These are phyloP conservation scores for Truncatella angustata DNA, from an alignment of 2,329 filamentous ascomycete genomes.

Conservation along the genomic window DNA sequence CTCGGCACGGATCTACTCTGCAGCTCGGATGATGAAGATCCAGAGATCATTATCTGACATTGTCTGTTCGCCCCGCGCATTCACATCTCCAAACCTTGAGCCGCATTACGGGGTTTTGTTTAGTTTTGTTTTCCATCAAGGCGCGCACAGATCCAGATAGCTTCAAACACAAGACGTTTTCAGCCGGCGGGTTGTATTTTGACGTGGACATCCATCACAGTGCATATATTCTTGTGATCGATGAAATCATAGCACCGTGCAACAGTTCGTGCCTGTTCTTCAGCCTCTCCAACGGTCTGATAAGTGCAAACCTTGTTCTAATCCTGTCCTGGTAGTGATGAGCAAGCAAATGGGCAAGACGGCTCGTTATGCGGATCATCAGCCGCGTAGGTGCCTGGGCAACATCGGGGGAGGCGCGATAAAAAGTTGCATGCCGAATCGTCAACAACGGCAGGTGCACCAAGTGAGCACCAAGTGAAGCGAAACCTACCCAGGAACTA, in stretches of 20 bases:
- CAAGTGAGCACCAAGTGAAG: neutral
- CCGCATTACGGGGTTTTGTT: neutral
- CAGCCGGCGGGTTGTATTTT: neutral
- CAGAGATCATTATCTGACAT: neutral
- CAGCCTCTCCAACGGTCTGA: neutral
- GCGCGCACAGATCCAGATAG: neutral
- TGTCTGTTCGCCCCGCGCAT: conserved; percentile 3
- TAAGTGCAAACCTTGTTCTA: neutral
- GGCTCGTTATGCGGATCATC: neutral
- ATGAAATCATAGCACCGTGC: too few relatives aligned
- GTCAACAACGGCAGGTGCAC: neutral
- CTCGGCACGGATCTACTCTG: conserved; percentile 4
- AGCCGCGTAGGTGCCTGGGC: neutral
- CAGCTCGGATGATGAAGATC: conserved; percentile 4
- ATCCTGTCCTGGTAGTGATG: neutral
- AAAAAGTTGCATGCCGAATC: neutral
- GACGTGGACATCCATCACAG: too few relatives aligned
- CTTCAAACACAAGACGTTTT: neutral
- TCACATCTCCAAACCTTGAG: neutral
- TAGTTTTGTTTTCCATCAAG: neutral
- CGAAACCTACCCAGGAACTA: neutral
- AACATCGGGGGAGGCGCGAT: neutral
- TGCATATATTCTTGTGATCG: too few relatives aligned
- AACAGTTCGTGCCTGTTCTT: too few relatives aligned
- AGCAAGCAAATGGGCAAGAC: neutral